Base-by-base conservation (phyloP, 768 basidiomycete species). In the Auriculariales sp. region DNA sequence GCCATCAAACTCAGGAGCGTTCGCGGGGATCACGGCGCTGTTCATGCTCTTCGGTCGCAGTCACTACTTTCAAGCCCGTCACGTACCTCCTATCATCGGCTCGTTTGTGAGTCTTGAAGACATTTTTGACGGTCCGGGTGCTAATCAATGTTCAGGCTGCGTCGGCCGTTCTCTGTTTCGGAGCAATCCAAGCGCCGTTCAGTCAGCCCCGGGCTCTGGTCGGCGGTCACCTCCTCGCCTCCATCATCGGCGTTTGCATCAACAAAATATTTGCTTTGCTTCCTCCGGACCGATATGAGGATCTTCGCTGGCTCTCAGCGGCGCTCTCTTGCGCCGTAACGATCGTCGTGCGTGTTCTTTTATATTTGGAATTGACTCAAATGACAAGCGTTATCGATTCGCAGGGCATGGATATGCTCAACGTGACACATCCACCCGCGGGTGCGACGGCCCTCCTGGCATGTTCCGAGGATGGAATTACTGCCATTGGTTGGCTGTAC, bases 331-430 rank as follows among this genome's bases (percentile, higher is more conserved):
- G 68, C 48, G 69, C 70, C 1, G 54, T 62, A 14, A 49, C 70
- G 22, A 57, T 74, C 60, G 48, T 45, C 17, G 35, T 55, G 19
- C n/a, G n/a, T n/a, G n/a, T n/a, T n/a, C n/a, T n/a, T n/a, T n/a
- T n/a, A n/a, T n/a, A n/a, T n/a, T n/a, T n/a, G n/a, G n/a, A n/a
- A n/a, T n/a, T n/a, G n/a, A n/a, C n/a, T n/a, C n/a, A n/a, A n/a
- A n/a, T n/a, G n/a, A n/a, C n/a, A n/a, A n/a, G n/a, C n/a, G n/a
- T n/a, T n/a, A n/a, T n/a, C n/a, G n/a, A n/a, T n/a, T n/a, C n/a
- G n/a, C n/a, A n/a, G n/a, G n/a, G n/a, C n/a, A 76, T 78, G 77
- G 73, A 76, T 53, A 61, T 77, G 46, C 73, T 73, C 5, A 58
- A 57, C 10, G 78, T 71, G 5, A 69, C 68, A 6, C 76, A 77